Evolutionary conservation across 2,329 filamentous ascomycete genomes (phyloP).

Genomic region (Penicillium sclerotiorum): DNA sequence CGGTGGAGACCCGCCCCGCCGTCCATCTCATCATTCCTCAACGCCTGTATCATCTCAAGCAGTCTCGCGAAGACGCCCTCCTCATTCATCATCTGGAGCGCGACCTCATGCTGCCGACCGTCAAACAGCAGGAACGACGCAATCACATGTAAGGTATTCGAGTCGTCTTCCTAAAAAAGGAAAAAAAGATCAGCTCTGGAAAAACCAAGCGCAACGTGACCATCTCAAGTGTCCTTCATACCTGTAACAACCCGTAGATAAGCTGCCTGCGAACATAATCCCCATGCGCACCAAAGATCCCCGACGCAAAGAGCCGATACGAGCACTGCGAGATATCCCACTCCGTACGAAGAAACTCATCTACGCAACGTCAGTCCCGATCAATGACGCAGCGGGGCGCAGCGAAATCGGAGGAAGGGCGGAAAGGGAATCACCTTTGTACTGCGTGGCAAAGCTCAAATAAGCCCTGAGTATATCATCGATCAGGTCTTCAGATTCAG

Average conservation of each 20-base stretch:
- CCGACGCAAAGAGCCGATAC: conserved; percentile 74
- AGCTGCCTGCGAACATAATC: conserved; percentile 93
- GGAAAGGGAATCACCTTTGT: conserved; percentile 57
- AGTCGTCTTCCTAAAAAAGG: conserved; percentile 71
- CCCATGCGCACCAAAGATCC: conserved; percentile 71
- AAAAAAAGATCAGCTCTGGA: not conserved
- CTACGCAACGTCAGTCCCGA: not conserved
- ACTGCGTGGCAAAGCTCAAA: conserved; percentile 74
- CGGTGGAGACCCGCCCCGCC: conserved; percentile 68
- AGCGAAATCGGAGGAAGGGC: not conserved
- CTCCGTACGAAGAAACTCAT: conserved; percentile 46
- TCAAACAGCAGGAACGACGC: conserved; percentile 84
- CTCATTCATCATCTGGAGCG: conserved; percentile 83
- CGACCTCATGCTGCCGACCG: conserved; percentile 73
- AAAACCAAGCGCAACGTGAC: no score
- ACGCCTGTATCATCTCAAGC: conserved; percentile 74
- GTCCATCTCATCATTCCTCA: conserved; percentile 55
- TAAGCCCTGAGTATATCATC: conserved; percentile 86
- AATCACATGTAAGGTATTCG: conserved; percentile 77
- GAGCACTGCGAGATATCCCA: conserved; percentile 80
- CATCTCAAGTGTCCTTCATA: conserved; percentile 32
- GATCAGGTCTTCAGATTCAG: conserved; percentile 66
- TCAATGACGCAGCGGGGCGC: not conserved
- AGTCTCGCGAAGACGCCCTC: conserved; percentile 83
- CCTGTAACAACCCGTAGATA: conserved; percentile 80